phyloP scores from a whole-genome alignment of 345 rosid genomes.

The Eucalyptus guilfoylei region DNA sequence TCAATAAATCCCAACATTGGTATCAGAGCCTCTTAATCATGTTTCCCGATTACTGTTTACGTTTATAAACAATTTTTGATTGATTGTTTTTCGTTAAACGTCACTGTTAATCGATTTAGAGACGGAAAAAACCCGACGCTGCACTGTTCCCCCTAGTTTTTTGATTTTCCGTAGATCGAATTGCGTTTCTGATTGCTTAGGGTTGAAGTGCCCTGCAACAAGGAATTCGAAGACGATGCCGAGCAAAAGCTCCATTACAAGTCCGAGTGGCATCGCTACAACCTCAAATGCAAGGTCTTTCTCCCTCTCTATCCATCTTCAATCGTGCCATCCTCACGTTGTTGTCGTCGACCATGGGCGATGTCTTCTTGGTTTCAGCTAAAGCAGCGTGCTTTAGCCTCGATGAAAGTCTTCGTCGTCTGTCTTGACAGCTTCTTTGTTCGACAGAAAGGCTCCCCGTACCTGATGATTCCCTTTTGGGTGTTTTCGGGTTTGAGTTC shows the following conservation, averaged over 20 bases:
- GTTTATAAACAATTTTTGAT: no score
- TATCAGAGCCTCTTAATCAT: no score
- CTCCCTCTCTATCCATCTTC: neutral
- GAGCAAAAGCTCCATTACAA: conserved; percentile 83
- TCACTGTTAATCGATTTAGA: no score
- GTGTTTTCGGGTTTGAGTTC: neutral
- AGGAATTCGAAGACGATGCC: conserved; percentile 56
- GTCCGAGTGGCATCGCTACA: conserved; percentile 98
- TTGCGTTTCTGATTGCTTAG: no score
- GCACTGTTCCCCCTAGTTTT: no score
- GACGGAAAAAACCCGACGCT: no score
- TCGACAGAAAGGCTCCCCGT: neutral
- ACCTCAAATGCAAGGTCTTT: conserved; percentile 90
- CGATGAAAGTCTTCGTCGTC: neutral
- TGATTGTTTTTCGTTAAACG: no score
- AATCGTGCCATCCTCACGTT: neutral
- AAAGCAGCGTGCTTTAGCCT: neutral
- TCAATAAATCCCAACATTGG: no score
- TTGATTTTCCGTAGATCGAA: no score
- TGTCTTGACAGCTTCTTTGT: neutral
- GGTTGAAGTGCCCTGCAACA: no score
- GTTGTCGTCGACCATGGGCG: neutral
- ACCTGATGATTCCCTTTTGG: neutral
- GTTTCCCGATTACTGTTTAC: no score
- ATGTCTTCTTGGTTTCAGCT: neutral